A percentile compares a stretch with the other conserved stretches of the same genome.
These are phyloP conservation scores for Jackrogersella multiformis DNA, from an alignment of 495 filamentous ascomycete species.

Conservation along the genomic window DNA sequence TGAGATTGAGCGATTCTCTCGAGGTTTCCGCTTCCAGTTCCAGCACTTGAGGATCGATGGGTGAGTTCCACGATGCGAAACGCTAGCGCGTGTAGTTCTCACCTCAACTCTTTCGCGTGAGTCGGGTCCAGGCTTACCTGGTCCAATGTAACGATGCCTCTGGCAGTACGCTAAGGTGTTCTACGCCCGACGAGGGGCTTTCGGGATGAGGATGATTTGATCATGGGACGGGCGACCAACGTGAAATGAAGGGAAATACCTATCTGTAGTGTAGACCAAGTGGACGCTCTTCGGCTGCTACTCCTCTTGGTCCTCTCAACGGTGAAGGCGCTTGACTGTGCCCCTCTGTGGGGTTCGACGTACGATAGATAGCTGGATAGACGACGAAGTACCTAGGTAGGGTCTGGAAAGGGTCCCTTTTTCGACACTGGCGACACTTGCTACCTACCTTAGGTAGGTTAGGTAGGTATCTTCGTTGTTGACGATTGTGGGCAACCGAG, in stretches of 20 bases:
- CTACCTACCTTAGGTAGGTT: background rate
- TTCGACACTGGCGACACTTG: background rate
- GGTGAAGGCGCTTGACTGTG: conserved; percentile 23
- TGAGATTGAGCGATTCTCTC: conserved; percentile 14
- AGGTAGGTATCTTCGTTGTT: too few species aligned
- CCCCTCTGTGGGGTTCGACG: conserved; percentile 36
- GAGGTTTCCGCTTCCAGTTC: conserved; percentile 9
- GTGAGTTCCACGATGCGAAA: conserved; percentile 36
- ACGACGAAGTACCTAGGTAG: too few species aligned
- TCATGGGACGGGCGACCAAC: conserved; percentile 18
- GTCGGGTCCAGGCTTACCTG: conserved; percentile 20
- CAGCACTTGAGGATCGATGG: background rate
- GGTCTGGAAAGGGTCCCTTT: background rate
- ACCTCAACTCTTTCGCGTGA: conserved; percentile 28
- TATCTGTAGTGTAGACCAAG: conserved; percentile 17
- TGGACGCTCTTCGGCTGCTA: conserved; percentile 35
- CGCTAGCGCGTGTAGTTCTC: conserved; percentile 30
- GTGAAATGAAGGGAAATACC: conserved; percentile 16
- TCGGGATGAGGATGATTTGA: conserved; percentile 22
- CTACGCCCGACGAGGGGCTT: conserved; percentile 11
- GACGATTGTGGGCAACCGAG: conserved; percentile 1
- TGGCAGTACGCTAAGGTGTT: conserved; percentile 24
- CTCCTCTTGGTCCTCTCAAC: too few species aligned
- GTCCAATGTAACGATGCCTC: conserved; percentile 17
- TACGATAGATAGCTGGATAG: too few species aligned